Percentiles rank a stretch among this genome's conserved stretches.
These are phyloP conservation scores for Trapa bicornis DNA, from an alignment of 345 rosid species.

Conservation along the genomic window DNA sequence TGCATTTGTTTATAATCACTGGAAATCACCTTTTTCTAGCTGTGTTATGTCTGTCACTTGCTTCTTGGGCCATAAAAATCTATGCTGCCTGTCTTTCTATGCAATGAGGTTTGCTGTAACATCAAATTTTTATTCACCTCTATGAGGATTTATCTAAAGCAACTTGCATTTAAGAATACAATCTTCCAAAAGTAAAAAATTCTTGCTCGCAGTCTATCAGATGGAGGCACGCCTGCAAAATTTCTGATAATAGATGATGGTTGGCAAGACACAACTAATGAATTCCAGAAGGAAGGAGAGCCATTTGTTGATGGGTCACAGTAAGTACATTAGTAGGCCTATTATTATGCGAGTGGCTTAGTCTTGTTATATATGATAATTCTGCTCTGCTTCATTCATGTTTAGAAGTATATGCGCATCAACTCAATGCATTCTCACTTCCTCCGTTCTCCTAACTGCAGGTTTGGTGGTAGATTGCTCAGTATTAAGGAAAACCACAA, in stretches of 20 bases:
- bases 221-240: conserved; percentile 47
- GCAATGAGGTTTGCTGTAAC: not conserved
- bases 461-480: conserved; percentile 44
- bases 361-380: not conserved
- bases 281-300: conserved; percentile 43
- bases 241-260: conserved; percentile 52
- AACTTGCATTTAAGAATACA: not conserved
- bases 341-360: not conserved
- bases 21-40: not conserved
- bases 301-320: conserved; percentile 38
- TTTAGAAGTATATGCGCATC: not conserved
- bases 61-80: not conserved
- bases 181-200: not conserved
- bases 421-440: not conserved
- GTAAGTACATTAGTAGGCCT: conserved; percentile 14
- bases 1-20: not conserved
- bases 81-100: not conserved
- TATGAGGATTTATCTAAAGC: not conserved
- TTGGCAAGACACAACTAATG: conserved; percentile 46
- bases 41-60: not conserved
- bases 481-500: conserved; percentile 37
- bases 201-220: conserved; percentile 25
- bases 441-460: conserved; percentile 13
- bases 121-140: not conserved
- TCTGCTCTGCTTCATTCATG: not conserved